Evolutionary conservation across 2,329 filamentous ascomycete genomes (phyloP), one percentile per base, ranked within the genome.

Genomic region (Sclerotinia nivalis): DNA sequence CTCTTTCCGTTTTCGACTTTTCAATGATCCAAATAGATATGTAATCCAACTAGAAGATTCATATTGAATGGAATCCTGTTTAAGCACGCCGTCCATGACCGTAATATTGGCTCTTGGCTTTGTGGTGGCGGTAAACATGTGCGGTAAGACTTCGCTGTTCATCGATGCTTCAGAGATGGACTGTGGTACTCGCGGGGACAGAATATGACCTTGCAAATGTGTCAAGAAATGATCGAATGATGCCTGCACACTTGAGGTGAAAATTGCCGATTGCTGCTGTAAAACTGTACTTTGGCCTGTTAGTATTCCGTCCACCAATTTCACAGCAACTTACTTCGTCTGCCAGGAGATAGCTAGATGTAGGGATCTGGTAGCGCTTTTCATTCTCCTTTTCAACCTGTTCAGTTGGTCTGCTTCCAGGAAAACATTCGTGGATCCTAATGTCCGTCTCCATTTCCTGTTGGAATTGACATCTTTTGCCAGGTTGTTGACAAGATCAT

Each of bases 391-490:
- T 31, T 71, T 69, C 49, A 71, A 31, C 47, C 13, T 69, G n/a
- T 71, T 70, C 12, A 71, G 56, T 18, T 72, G 64, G 2, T 73
- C 72, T 12, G 62, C 67, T 40, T 68, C 71, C 34, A 72, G 22
- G 1, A 71, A 47, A 3, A 70, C 55, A 55, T 71, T 72, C 2
- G 59, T 62, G 2, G 71, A 65, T 8, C 65, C 69, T 4, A 69
- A 10, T 66, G 69, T 72, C 28, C 54, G 69, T 40, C 43, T 72
- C 68, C 43, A 68, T 12, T 65, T 66, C 15, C 22, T 69, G 8
- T 66, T 70, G 2, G 67, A 68, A 8, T 68, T 49, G 15, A 73
- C 25, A 34, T 70, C 66, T 10, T 28, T 43, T 20, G 50, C 34
- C n/a, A 69, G 34, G 4, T 69, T 61, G 15, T 68, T 22, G 18